Conservation (phyloP, 2,329 filamentous ascomycete species). For the Colletotrichum horii region DNA sequence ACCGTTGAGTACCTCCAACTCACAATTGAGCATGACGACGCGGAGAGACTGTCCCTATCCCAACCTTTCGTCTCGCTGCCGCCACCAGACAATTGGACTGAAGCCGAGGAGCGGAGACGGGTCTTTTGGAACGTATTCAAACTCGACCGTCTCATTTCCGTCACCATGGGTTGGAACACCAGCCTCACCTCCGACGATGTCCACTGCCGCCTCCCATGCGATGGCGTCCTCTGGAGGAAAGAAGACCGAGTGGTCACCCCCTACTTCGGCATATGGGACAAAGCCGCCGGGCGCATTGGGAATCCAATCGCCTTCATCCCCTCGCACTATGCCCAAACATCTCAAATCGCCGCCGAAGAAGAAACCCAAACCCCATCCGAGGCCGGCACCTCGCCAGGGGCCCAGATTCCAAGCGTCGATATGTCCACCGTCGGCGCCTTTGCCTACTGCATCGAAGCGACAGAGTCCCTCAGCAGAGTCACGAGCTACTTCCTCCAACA, state of each 20-base stretch:
- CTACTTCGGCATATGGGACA: conserved; percentile 46
- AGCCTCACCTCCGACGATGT: conserved; percentile 35
- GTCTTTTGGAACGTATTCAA: conserved; percentile 38
- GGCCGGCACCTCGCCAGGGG: conserved; percentile 3
- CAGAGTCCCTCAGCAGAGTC: conserved; percentile 45
- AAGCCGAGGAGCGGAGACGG: conserved; percentile 32
- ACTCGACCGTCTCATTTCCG: conserved; percentile 26
- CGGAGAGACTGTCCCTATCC: conserved; percentile 26
- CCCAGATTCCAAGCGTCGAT: conserved; percentile 27
- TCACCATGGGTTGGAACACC: conserved; percentile 33
- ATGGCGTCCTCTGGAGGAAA: conserved; percentile 42
- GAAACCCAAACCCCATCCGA: background rate
- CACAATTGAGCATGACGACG: conserved; percentile 31
- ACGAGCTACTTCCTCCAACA: conserved; percentile 48
- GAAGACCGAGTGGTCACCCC: conserved; percentile 39
- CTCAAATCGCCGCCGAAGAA: conserved; percentile 2
- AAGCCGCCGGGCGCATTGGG: conserved; percentile 34
- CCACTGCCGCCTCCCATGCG: conserved; percentile 32
- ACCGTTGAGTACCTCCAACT: conserved; percentile 35
- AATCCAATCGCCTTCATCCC: conserved; percentile 36
- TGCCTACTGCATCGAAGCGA: conserved; percentile 48
- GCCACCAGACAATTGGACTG: conserved; percentile 30
- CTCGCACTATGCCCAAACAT: conserved; percentile 6
- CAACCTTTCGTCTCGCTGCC: conserved; percentile 32
- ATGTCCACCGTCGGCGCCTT: conserved; percentile 45